Conservation (phyloP, 768 basidiomycete species). For the Austroboletus festivus region DNA sequence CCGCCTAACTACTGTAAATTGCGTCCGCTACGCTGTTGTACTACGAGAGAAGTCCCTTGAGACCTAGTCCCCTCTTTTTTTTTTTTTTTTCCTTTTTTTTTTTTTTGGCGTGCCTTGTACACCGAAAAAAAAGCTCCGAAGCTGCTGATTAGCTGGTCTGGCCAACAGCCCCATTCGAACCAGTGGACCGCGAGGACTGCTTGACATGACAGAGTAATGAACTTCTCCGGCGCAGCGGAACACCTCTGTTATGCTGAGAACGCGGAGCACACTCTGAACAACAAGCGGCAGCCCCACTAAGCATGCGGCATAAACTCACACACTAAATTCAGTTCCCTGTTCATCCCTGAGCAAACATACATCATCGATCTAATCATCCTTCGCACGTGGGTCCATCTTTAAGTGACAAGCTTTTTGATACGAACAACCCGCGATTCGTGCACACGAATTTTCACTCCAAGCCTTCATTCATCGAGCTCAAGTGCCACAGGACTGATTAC, state of each 20-base stretch:
- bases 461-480: neutral
- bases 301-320: constrained; percentile 1
- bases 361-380: constrained; percentile 3
- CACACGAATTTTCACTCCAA: constrained; percentile 1
- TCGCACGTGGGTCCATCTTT: constrained; percentile 9
- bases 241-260: neutral
- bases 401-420: constrained; percentile 24
- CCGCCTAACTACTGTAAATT: constrained; percentile 23
- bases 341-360: constrained; percentile 9
- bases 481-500: constrained; percentile 5
- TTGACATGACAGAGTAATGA: constrained; percentile 3
- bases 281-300: neutral
- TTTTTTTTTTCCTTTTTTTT: constrained; percentile 3
- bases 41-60: constrained; percentile 20
- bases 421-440: constrained; percentile 5
- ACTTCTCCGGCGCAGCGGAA: neutral
- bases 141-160: constrained; percentile 6
- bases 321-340: constrained; percentile 4
- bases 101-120: constrained; percentile 16
- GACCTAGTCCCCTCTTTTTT: constrained; percentile 13
- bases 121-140: constrained; percentile 10
- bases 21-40: constrained; percentile 21
- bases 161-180: too few species aligned
- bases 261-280: constrained; percentile 27
- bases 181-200: neutral